Evolutionary conservation across 768 basidiomycete genomes (phyloP).

Genomic region (Lentinula boryana): DNA sequence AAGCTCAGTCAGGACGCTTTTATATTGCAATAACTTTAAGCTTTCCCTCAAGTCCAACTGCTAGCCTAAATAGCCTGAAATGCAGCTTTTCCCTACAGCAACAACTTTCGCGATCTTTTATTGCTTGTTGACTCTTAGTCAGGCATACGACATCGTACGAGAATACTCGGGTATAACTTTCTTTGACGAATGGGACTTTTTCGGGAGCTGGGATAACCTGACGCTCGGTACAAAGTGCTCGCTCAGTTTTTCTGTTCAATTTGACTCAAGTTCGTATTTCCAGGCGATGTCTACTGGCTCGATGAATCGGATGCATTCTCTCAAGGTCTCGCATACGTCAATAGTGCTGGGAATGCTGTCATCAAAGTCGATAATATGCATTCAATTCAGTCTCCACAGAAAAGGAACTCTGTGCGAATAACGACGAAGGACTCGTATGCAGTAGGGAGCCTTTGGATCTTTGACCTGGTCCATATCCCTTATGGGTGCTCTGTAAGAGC

Average conservation of each 20-base stretch:
- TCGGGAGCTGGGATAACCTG: conserved; percentile 29
- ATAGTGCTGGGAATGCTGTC: conserved; percentile 43
- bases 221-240: conserved; percentile 16
- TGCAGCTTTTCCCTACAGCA: background rate
- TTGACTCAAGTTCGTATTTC: background rate
- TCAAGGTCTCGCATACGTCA: conserved; percentile 42
- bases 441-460: conserved; percentile 37
- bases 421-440: conserved; percentile 35
- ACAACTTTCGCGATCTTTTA: background rate
- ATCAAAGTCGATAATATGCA: conserved; percentile 59
- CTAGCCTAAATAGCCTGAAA: background rate
- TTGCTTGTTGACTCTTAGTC: background rate
- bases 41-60: background rate
- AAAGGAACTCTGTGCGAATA: conserved; percentile 54
- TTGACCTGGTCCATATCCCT: conserved; percentile 42
- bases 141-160: conserved; percentile 26
- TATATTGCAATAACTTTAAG: background rate
- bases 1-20: background rate
- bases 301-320: conserved; percentile 28
- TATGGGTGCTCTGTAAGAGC: conserved; percentile 45
- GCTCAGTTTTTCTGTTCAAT: background rate
- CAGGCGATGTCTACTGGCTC: conserved; percentile 46
- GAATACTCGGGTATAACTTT: conserved; percentile 34
- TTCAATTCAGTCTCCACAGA: conserved; percentile 41
- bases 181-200: conserved; percentile 41